Conservation (phyloP, 345 rosid species). For the Psidium guajava region DNA sequence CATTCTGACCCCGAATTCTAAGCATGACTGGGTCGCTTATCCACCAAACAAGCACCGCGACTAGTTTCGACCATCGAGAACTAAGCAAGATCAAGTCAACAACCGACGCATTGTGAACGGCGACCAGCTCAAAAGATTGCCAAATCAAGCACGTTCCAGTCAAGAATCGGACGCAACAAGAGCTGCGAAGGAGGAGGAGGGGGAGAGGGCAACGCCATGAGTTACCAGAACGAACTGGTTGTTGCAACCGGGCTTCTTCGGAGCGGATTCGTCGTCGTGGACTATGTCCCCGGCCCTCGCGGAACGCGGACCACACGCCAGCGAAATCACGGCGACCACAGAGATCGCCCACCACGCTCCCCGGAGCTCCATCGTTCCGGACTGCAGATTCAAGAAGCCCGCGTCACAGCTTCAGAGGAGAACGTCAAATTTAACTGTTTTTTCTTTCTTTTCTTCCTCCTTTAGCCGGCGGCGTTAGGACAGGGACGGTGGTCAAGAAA, state of each 20-base stretch:
- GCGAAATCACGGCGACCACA: conserved; percentile 26
- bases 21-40: not conserved
- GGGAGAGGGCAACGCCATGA: not conserved
- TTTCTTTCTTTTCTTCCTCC: not conserved
- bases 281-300: conserved; percentile 84
- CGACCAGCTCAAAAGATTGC: not conserved
- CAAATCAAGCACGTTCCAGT: conserved; percentile 13
- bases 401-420: conserved; percentile 11
- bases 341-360: conserved; percentile 19
- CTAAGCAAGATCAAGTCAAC: not conserved
- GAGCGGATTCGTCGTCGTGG: conserved; percentile 78
- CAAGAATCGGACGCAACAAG: conserved; percentile 11
- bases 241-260: conserved; percentile 98
- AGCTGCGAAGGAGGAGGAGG: conserved; percentile 5
- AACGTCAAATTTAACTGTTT: not conserved
- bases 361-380: conserved; percentile 47
- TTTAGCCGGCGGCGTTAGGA: not conserved
- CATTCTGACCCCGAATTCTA: not conserved
- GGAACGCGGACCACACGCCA: conserved; percentile 26
- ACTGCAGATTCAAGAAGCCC: conserved; percentile 2
- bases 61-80: not conserved
- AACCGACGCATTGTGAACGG: not conserved
- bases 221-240: conserved; percentile 93
- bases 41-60: not conserved
- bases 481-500: not conserved